These are phyloP conservation scores for Yamadazyma songkhlaensis DNA, from an alignment of 1,139 yeast genomes.

Conservation along the genomic window DNA sequence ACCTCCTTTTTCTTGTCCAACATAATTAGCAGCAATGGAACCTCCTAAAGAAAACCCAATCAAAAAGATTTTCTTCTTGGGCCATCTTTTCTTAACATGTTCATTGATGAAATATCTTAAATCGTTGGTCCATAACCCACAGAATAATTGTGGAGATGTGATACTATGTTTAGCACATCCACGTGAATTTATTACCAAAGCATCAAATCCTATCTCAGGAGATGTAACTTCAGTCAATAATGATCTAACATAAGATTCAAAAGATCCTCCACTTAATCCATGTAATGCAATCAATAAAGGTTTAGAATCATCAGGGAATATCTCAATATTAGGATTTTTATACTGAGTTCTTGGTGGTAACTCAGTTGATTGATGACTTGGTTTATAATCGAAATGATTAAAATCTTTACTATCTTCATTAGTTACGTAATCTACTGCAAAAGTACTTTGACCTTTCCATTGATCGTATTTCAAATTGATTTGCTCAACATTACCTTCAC, in stretches of 20 bases:
- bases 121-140: conserved; percentile 64
- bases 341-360: conserved; percentile 46
- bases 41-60: conserved; percentile 61
- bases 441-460: conserved; percentile 41
- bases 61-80: conserved; percentile 48
- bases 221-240: conserved; percentile 33
- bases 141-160: conserved; percentile 57
- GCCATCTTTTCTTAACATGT: conserved; percentile 43
- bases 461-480: conserved; percentile 36
- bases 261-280: conserved; percentile 64
- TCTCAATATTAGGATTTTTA: conserved; percentile 25
- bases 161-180: conserved; percentile 61
- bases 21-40: conserved; percentile 50
- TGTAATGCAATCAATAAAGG: conserved; percentile 56
- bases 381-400: conserved; percentile 27
- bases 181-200: conserved; percentile 53
- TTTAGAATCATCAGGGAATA: conserved; percentile 32
- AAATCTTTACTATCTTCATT: conserved; percentile 17
- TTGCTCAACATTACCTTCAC: conserved; percentile 13
- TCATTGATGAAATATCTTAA: conserved; percentile 51
- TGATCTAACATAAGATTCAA: conserved; percentile 54
- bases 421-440: conserved; percentile 41
- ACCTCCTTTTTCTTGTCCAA: conserved; percentile 49
- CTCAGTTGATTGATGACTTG: conserved; percentile 31
- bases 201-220: conserved; percentile 43